These are phyloP conservation scores for Furcasterigmium furcatum DNA, from an alignment of 2,329 filamentous ascomycete genomes.

Conservation along the genomic window DNA sequence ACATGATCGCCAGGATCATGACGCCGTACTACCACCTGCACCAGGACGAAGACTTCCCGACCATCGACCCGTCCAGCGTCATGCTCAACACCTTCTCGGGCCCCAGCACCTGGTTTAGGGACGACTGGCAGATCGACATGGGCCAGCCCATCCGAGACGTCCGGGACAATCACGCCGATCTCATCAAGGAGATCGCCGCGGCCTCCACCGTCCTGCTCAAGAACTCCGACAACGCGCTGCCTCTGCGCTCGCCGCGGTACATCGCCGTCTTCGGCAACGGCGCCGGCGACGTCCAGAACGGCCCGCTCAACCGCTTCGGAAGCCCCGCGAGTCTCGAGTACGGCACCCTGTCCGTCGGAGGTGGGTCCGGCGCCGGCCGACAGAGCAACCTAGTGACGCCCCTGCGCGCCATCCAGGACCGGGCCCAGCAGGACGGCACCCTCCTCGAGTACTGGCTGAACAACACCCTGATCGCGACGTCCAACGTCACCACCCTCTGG, in stretches of 20 bases:
- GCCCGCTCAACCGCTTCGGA: no score
- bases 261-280: constrained; percentile 80
- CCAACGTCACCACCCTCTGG: no score
- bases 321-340: constrained; percentile 53
- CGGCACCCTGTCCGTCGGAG: constrained; percentile 54
- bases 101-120: no score
- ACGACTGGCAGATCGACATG: not conserved
- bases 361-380: constrained; percentile 37
- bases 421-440: constrained; percentile 3
- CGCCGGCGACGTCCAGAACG: constrained; percentile 53
- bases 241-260: constrained; percentile 72
- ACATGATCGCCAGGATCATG: constrained; percentile 62
- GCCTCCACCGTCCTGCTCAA: constrained; percentile 26
- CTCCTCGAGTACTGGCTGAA: constrained; percentile 4
- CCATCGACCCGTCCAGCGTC: constrained; percentile 2
- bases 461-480: constrained; percentile 1
- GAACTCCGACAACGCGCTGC: constrained; percentile 59
- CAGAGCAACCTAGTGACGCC: constrained; percentile 6
- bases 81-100: no score
- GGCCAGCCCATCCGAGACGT: constrained; percentile 19
- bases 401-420: constrained; percentile 6
- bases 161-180: constrained; percentile 21
- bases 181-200: constrained; percentile 30
- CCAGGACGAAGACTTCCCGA: constrained; percentile 60
- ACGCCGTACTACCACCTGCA: constrained; percentile 64